Evolutionary conservation across 441 rosid species (phyloP).

Genomic region (Gossypium schwendimanii): DNA sequence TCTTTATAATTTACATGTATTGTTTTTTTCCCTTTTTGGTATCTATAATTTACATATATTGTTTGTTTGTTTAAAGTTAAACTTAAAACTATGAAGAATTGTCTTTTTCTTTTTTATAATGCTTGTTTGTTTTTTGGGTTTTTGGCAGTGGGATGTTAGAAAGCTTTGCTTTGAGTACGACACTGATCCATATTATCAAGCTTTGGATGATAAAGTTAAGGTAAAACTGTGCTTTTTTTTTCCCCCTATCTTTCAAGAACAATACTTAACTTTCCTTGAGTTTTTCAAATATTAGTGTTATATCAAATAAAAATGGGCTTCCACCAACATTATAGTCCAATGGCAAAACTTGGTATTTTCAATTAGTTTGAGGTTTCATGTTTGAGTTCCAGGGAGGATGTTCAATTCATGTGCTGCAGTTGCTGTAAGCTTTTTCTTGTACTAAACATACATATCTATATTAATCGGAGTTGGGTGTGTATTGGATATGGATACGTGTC

Average conservation of each 20-base stretch:
- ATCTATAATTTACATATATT: not conserved
- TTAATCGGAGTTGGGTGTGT: not conserved
- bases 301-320: not conserved
- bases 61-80: not conserved
- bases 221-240: constrained; percentile 20
- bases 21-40: too few species aligned
- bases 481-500: not conserved
- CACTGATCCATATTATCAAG: constrained; percentile 83
- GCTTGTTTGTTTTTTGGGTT: constrained; percentile 3
- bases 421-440: not conserved
- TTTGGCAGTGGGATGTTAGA: constrained; percentile 65
- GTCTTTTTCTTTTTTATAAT: not conserved
- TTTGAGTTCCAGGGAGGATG: not conserved
- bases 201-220: constrained; percentile 60
- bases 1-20: not conserved
- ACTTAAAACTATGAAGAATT: not conserved
- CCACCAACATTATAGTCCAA: not conserved
- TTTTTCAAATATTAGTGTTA: not conserved
- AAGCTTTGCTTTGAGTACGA: constrained; percentile 84
- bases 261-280: not conserved
- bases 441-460: not conserved
- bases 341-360: not conserved
- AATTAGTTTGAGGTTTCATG: not conserved
- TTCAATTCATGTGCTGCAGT: not conserved
- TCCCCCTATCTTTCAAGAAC: not conserved